Percentiles rank a stretch among this genome's conserved stretches.
Conservation (phyloP, 1,284 basidiomycete species). For the Irpex sp. region DNA sequence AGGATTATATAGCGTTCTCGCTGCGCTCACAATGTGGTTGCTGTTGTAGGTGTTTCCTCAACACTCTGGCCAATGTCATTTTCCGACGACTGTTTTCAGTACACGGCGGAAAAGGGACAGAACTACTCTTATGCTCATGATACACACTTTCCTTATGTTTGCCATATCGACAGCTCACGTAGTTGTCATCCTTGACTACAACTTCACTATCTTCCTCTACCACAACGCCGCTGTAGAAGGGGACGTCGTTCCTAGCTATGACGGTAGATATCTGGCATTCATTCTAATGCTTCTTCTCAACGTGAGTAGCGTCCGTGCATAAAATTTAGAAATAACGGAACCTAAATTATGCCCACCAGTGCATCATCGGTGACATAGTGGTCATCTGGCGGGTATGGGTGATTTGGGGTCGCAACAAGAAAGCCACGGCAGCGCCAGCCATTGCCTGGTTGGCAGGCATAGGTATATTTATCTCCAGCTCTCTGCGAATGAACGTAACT, state of each 20-base stretch:
- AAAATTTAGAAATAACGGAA: background rate
- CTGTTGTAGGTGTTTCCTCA: background rate
- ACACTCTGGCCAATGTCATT: background rate
- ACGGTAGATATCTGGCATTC: background rate
- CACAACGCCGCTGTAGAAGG: background rate
- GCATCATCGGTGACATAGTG: slow-evolving; percentile 4
- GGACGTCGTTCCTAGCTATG: background rate
- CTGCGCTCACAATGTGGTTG: background rate
- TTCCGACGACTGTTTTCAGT: background rate
- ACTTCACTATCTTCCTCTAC: background rate
- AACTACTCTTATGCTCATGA: background rate
- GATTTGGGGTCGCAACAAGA: slow-evolving; percentile 1
- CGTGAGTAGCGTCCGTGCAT: background rate
- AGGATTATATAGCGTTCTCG: background rate
- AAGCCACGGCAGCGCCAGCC: background rate
- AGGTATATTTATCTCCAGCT: background rate
- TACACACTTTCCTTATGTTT: background rate
- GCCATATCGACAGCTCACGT: background rate
- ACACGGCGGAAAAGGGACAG: background rate
- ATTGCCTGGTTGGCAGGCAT: background rate
- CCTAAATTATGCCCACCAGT: background rate
- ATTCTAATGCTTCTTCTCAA: background rate
- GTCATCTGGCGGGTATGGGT: slow-evolving; percentile 6
- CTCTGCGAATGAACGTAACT: background rate
- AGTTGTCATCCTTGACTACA: background rate